These are phyloP conservation scores for Monosporascus sp. DNA, from an alignment of 2,329 filamentous ascomycete species.

Conservation along the genomic window DNA sequence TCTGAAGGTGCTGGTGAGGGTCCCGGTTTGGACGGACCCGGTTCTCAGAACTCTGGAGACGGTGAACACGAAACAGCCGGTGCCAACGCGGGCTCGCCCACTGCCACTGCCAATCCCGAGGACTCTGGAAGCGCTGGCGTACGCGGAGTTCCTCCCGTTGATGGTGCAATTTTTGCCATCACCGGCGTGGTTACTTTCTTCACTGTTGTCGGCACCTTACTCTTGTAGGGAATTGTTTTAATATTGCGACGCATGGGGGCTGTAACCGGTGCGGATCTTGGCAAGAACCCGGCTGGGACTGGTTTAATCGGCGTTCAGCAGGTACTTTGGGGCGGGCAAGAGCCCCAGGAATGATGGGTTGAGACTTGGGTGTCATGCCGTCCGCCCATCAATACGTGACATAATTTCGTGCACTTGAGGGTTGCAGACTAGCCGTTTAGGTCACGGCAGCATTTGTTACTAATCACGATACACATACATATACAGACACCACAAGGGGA, in stretches of 20 bases:
- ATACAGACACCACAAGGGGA: neutral
- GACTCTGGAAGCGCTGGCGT: conserved; percentile 24
- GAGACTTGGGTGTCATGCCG: neutral
- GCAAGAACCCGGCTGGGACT: neutral
- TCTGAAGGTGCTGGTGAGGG: conserved; percentile 42
- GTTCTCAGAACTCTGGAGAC: conserved; percentile 42
- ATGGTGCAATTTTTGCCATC: conserved; percentile 24
- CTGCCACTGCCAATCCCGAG: conserved; percentile 13
- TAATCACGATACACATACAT: neutral
- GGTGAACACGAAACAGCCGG: conserved; percentile 31
- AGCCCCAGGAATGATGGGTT: neutral
- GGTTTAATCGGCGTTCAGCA: neutral
- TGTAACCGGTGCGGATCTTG: neutral
- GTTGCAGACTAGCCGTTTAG: neutral
- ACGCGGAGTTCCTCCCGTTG: conserved; percentile 14
- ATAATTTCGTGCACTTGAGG: neutral
- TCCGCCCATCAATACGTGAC: neutral
- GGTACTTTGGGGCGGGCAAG: neutral
- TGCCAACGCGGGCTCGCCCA: conserved; percentile 25
- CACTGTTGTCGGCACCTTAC: conserved; percentile 25
- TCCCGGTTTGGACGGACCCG: conserved; percentile 42
- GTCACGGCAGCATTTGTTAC: no score
- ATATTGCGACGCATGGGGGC: neutral
- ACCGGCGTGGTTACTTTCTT: conserved; percentile 22
- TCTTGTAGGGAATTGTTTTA: conserved; percentile 19